Percentiles rank a stretch among this genome's conserved stretches.
Conservation (phyloP, 352 stramenopile genomes). For the Phytophthora fragariae region DNA sequence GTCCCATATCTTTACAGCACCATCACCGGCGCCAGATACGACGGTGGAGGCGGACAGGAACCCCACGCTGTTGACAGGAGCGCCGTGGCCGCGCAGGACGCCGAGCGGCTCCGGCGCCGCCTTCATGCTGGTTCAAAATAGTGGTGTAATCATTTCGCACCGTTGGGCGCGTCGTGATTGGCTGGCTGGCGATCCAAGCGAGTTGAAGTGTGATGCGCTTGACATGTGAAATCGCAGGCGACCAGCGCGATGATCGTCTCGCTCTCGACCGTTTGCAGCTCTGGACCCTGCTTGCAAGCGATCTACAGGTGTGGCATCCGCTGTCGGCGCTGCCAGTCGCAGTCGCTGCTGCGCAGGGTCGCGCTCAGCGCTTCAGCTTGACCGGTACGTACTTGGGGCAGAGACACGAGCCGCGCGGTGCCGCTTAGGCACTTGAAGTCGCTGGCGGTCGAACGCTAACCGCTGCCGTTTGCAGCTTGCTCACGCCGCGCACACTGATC, state of each 20-base stretch:
- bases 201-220: slow-evolving; percentile 5
- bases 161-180: slow-evolving; percentile 9
- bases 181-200: slow-evolving; percentile 1
- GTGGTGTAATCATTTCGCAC: slow-evolving; percentile 7
- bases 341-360: background rate
- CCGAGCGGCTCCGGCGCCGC: slow-evolving; percentile 57
- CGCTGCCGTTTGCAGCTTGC: background rate
- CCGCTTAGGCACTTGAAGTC: slow-evolving; percentile 8
- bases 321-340: background rate
- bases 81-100: slow-evolving; percentile 72
- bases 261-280: background rate
- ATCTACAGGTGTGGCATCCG: background rate
- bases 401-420: slow-evolving; percentile 8
- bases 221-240: background rate
- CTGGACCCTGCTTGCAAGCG: background rate
- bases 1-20: slow-evolving; percentile 79
- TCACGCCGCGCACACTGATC: background rate
- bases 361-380: background rate
- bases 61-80: slow-evolving; percentile 64
- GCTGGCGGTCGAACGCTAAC: background rate
- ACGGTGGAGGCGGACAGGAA: slow-evolving; percentile 54
- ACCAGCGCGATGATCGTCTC: background rate
- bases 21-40: slow-evolving; percentile 67
- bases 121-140: slow-evolving; percentile 13
- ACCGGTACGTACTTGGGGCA: background rate